phyloP scores from a whole-genome alignment of 768 basidiomycete genomes.

The Austroboletus festivus region DNA sequence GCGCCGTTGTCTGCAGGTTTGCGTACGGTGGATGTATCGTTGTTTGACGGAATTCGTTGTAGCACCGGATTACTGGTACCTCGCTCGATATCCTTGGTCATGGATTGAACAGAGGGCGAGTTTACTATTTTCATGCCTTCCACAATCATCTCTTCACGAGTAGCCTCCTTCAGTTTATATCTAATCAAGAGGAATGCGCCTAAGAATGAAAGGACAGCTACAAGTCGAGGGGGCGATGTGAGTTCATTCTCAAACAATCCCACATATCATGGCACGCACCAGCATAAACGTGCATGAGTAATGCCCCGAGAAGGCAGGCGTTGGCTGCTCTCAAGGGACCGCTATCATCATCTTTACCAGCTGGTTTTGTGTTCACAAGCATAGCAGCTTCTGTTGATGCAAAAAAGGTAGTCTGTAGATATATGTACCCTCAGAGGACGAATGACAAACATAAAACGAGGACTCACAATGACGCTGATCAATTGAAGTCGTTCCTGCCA shows the following conservation, averaged over 20 bases:
- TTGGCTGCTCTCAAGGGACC: constrained; percentile 36
- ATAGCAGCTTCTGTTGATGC: constrained; percentile 56
- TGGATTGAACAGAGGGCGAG: constrained; percentile 19
- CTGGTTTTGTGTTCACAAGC: constrained; percentile 42
- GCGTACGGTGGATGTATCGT: background rate
- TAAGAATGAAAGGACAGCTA: constrained; percentile 47
- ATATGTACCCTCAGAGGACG: background rate
- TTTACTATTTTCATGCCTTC: constrained; percentile 26
- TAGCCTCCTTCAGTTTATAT: constrained; percentile 54
- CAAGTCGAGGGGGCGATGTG: background rate
- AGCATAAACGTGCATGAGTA: constrained; percentile 52
- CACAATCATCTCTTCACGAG: constrained; percentile 42
- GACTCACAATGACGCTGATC: constrained; percentile 54
- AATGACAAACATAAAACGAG: background rate
- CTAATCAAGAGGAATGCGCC: constrained; percentile 55
- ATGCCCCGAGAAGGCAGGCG: constrained; percentile 47
- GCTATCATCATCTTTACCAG: constrained; percentile 8
- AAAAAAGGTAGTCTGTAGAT: constrained; percentile 55
- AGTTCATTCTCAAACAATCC: background rate
- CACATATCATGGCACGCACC: constrained; percentile 33
- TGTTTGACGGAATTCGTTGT: background rate
- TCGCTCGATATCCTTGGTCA: constrained; percentile 13
- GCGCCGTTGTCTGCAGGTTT: background rate
- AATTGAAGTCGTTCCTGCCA: constrained; percentile 64
- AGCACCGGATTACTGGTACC: constrained; percentile 1